Conservation (phyloP, 2,329 filamentous ascomycete genomes). For the Bipolaris cookei region DNA sequence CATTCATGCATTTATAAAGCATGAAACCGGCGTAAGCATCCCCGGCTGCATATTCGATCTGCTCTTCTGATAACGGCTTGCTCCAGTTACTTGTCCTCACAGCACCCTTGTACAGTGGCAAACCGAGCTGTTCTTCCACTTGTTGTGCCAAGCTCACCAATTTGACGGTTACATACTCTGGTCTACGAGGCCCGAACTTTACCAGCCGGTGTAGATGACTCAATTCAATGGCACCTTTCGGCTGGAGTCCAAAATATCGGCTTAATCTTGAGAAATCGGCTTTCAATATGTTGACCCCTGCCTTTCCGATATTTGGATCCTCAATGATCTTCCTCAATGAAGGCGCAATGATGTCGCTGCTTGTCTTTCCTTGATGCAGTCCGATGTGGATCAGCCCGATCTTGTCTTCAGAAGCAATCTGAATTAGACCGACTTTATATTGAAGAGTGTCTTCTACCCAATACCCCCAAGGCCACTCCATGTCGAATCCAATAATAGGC, state of each 20-base stretch:
- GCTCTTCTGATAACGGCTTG: conserved; percentile 63
- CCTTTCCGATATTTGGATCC: conserved; percentile 71
- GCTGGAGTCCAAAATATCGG: conserved; percentile 68
- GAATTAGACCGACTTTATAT: conserved; percentile 79
- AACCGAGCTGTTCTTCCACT: conserved; percentile 71
- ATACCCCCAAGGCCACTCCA: conserved; percentile 75
- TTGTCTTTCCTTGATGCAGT: conserved; percentile 52
- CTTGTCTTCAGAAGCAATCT: conserved; percentile 76
- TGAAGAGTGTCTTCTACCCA: conserved; percentile 60
- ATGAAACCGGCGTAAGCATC: conserved; percentile 86
- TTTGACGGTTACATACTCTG: conserved; percentile 43
- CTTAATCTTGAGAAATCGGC: conserved; percentile 69
- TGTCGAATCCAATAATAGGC: conserved; percentile 80
- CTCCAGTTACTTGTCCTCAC: conserved; percentile 81
- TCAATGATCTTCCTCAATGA: conserved; percentile 75
- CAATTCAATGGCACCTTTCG: conserved; percentile 76
- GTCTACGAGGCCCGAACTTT: conserved; percentile 65
- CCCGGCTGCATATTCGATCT: conserved; percentile 77
- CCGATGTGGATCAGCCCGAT: conserved; percentile 85
- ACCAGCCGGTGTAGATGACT: conserved; percentile 82
- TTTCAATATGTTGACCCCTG: conserved; percentile 73
- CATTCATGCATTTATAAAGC: conserved; percentile 74
- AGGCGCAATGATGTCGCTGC: conserved; percentile 69
- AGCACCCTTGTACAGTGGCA: conserved; percentile 80
- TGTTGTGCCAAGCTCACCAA: conserved; percentile 72